Evolutionary conservation across 2,329 filamentous ascomycete species (phyloP).

Genomic region (Hypoxylon sp.): DNA sequence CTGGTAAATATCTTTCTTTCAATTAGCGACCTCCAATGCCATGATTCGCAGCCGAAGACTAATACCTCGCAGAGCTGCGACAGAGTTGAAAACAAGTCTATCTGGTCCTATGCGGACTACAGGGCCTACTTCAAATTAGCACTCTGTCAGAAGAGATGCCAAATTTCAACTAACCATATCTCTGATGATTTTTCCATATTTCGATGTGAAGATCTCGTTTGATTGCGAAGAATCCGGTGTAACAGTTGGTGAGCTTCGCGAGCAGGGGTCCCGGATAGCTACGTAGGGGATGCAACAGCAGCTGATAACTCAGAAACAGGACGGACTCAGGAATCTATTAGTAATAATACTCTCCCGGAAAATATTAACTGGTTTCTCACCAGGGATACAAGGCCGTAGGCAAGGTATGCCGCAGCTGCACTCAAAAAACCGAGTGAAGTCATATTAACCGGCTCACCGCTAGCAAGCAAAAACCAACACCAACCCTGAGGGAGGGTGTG

Average conservation of each 20-base stretch:
- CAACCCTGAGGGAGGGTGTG: neutral
- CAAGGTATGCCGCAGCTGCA: neutral
- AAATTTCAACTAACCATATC: constrained; percentile 23
- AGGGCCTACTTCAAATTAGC: constrained; percentile 19
- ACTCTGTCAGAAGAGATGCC: neutral
- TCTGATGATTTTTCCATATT: constrained; percentile 19
- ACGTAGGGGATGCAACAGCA: constrained; percentile 19
- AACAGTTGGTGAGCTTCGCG: constrained; percentile 22
- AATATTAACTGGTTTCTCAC: neutral
- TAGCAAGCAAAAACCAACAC: neutral
- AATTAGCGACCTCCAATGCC: neutral
- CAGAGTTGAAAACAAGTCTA: constrained; percentile 42
- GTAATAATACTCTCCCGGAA: neutral
- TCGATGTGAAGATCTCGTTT: constrained; percentile 22
- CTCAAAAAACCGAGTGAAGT: neutral
- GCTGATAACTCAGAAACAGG: constrained; percentile 11
- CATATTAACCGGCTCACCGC: constrained; percentile 4
- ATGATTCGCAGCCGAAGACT: neutral
- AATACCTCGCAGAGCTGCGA: constrained; percentile 32
- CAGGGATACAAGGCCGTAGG: constrained; percentile 8
- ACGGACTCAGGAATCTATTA: neutral
- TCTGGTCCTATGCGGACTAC: constrained; percentile 40
- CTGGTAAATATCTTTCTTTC: constrained; percentile 34
- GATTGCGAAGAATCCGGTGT: constrained; percentile 12
- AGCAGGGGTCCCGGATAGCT: constrained; percentile 26